Evolutionary conservation across 345 rosid species (phyloP), one percentile per base, ranked within the genome.

Genomic region (Kandelia obovata): DNA sequence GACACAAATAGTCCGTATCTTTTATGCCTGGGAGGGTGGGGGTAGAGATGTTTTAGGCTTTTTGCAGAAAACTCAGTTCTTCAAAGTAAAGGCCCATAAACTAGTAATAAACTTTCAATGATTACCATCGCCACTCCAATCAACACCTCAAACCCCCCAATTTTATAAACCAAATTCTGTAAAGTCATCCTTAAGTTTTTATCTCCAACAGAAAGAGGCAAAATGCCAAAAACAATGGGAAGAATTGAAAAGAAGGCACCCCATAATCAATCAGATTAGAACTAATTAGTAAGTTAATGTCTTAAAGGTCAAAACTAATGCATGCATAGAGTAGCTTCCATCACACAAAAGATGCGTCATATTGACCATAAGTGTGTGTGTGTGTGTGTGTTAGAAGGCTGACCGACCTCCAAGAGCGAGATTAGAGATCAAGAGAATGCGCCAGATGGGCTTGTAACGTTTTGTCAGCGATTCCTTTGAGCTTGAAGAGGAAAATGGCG

Each of bases 351-450:
- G 28, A 23, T 27, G 59, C 59, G 16, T 23, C 5, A 2, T 53
- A 31, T 31, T 31, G 34, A 31, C 34, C 6, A 34, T 34, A 15
- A 55, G 17, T 15, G 26, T 19, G 26, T 2, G 58, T 20, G 10
- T 23, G 10, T 8, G 58, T 53, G 8, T 28, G 2, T 2, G 30
- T 28, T 5, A 53, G 27, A 13, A 43, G 2, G 30, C 34, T 52
- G 27, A 59, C 79, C 7, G 39, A 92, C 96, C 96, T 78, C 87
- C 96, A 62, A 92, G 81, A 46, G 85, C 97, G 60, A 92, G 73
- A 78, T 92, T 89, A 59, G 80, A 83, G 68, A 89, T 82, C 83
- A 92, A 69, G 67, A 88, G 76, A 68, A 77, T 34, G 39, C 97
- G 87, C 96, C 93, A 88, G 15, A 83, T 70, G 56, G 83, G 65